A percentile compares a stretch with the other conserved stretches of the same genome.
Conservation (phyloP, 2,329 filamentous ascomycete species). For the Talaromyces marneffei region DNA sequence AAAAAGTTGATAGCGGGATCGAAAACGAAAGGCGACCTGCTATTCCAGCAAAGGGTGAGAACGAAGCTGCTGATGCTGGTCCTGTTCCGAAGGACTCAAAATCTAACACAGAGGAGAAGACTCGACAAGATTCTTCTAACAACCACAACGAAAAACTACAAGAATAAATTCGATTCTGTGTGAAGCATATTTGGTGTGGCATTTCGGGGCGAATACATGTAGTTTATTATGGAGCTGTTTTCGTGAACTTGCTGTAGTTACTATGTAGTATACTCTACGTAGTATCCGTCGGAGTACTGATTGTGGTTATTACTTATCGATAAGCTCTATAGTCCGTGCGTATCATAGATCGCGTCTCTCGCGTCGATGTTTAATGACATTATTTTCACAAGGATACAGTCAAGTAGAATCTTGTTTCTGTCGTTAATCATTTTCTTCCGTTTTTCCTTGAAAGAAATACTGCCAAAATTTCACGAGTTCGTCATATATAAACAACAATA, state of each 20-base stretch:
- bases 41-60: background rate
- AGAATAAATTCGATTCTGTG: conserved; percentile 2
- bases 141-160: background rate
- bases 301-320: conserved; percentile 13
- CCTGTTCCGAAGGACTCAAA: background rate
- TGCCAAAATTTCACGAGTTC: too few species aligned
- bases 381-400: background rate
- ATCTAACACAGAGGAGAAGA: background rate
- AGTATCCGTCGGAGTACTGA: too few species aligned
- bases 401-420: too few species aligned
- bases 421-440: background rate
- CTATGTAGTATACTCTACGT: too few species aligned
- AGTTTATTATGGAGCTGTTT: background rate
- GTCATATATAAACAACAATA: too few species aligned
- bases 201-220: background rate
- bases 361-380: conserved; percentile 7
- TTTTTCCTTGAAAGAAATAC: too few species aligned
- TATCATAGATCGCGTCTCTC: conserved; percentile 17
- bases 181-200: background rate
- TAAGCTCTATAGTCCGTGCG: conserved; percentile 33
- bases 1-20: background rate
- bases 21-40: background rate
- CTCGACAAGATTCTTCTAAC: background rate
- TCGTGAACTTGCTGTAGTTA: background rate
- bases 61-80: background rate